Percentiles rank a stretch among this genome's conserved stretches.
These are phyloP conservation scores for Rhizopogon vesiculosus DNA, from an alignment of 768 basidiomycete species.

Conservation along the genomic window DNA sequence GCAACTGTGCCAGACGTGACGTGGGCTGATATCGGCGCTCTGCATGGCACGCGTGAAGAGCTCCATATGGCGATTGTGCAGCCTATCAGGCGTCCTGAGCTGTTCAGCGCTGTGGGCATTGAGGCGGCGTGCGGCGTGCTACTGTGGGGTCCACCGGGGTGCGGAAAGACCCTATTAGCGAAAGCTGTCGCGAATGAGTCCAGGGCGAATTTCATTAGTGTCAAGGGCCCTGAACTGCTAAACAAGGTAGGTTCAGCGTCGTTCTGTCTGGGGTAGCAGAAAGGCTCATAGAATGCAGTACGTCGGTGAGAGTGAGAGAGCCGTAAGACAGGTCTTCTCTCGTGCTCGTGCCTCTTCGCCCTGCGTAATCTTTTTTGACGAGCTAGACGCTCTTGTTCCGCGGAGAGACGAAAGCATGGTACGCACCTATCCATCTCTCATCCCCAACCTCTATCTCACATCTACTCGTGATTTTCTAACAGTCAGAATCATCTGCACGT, in stretches of 20 bases:
- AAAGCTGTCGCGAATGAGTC: conserved; percentile 98
- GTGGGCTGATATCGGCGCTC: conserved; percentile 92
- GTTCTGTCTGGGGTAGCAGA: not conserved
- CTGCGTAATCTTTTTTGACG: conserved; percentile 95
- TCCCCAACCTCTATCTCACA: not conserved
- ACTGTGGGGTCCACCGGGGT: conserved; percentile 98
- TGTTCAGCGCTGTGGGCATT: conserved; percentile 88
- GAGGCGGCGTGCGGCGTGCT: conserved; percentile 90
- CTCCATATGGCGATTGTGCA: conserved; percentile 98
- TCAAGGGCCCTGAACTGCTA: conserved; percentile 93
- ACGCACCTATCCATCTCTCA: conserved; percentile 18
- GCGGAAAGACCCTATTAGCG: conserved; percentile 96
- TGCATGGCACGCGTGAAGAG: conserved; percentile 83
- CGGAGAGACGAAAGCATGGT: conserved; percentile 87
- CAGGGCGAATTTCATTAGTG: conserved; percentile 93
- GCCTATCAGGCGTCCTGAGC: conserved; percentile 83
- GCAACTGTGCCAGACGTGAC: conserved; percentile 94
- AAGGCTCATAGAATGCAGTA: conserved; percentile 48
- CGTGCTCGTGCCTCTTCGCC: conserved; percentile 91
- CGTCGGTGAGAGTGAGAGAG: conserved; percentile 94
- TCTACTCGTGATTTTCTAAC: not conserved
- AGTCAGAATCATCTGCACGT: conserved; percentile 91
- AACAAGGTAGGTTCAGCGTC: conserved; percentile 69
- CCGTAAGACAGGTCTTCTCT: conserved; percentile 91
- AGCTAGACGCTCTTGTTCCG: conserved; percentile 89